Conservation (phyloP, 2,329 filamentous ascomycete species). For the Cladosporium velox region DNA sequence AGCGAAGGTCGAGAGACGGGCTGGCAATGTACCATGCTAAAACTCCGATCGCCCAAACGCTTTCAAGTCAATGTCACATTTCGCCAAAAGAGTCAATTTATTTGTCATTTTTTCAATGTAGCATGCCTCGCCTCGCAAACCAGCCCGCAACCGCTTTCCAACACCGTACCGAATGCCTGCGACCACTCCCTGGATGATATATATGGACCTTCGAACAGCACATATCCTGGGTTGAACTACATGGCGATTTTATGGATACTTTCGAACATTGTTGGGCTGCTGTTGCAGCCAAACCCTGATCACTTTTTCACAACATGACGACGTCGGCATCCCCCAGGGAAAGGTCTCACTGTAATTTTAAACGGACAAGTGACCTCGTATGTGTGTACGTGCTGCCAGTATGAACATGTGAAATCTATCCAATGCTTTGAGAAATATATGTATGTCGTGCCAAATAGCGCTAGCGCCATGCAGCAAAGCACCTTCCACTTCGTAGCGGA, state of each 20-base stretch:
- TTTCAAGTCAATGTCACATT: constrained; percentile 22
- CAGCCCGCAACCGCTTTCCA: not conserved
- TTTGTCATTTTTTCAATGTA: constrained; percentile 11
- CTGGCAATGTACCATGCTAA: constrained; percentile 21
- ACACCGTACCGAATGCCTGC: constrained; percentile 8
- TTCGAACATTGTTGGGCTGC: not conserved
- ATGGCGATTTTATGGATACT: not conserved
- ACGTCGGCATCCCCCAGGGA: not conserved
- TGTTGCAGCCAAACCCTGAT: not conserved
- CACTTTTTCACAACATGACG: not conserved
- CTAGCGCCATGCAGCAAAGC: not conserved
- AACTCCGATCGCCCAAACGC: constrained; percentile 19
- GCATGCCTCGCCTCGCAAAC: constrained; percentile 1
- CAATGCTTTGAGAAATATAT: not conserved
- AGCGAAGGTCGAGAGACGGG: constrained; percentile 22
- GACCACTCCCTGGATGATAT: constrained; percentile 4
- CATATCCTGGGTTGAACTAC: not conserved
- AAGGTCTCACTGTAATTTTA: not conserved
- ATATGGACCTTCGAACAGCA: not conserved
- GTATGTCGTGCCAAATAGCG: not conserved
- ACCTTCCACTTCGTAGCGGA: not conserved
- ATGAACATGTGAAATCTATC: not conserved
- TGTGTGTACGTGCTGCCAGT: not conserved
- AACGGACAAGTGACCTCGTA: not conserved
- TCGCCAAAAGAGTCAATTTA: constrained; percentile 17